phyloP scores from a whole-genome alignment of 352 stramenopile genomes.

The Blastocystis hominis region DNA sequence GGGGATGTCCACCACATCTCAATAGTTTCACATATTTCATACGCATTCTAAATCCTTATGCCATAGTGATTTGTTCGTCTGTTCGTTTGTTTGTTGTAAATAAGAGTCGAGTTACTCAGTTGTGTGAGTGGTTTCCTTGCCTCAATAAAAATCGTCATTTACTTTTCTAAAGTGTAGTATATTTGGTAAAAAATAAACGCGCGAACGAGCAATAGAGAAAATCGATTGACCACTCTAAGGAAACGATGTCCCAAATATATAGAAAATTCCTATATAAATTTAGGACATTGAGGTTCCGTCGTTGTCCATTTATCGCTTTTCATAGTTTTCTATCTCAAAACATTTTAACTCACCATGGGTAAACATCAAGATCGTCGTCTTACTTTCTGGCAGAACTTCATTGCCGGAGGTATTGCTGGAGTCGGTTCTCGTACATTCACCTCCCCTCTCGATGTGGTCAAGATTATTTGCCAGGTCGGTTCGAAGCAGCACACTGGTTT shows the following conservation, averaged over 20 bases:
- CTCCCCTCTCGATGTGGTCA: conserved; percentile 40
- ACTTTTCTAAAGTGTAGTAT: no score
- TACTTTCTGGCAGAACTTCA: conserved; percentile 54
- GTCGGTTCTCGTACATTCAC: conserved; percentile 45
- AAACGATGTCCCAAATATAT: neutral
- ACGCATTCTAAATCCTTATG: neutral
- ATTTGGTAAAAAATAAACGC: no score
- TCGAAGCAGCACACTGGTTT: conserved; percentile 36
- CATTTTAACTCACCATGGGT: conserved; percentile 28
- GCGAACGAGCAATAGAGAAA: no score
- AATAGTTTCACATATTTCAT: conserved; percentile 52
- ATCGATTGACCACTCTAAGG: neutral
- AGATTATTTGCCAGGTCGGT: conserved; percentile 40
- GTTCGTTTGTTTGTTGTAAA: neutral
- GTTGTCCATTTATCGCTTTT: conserved; percentile 36
- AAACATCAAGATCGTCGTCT: conserved; percentile 45
- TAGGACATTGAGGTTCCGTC: neutral
- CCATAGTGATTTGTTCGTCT: neutral
- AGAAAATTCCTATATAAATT: neutral
- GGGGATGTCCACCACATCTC: no score
- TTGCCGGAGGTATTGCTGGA: conserved; percentile 43
- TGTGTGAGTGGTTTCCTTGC: neutral
- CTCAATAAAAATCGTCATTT: neutral
- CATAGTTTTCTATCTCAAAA: neutral
- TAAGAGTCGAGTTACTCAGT: neutral